Percentiles rank a stretch among this genome's conserved stretches.
These are phyloP conservation scores for Adiantum capillusveneris DNA, from an alignment of 75 land plant genomes.

Conservation along the genomic window DNA sequence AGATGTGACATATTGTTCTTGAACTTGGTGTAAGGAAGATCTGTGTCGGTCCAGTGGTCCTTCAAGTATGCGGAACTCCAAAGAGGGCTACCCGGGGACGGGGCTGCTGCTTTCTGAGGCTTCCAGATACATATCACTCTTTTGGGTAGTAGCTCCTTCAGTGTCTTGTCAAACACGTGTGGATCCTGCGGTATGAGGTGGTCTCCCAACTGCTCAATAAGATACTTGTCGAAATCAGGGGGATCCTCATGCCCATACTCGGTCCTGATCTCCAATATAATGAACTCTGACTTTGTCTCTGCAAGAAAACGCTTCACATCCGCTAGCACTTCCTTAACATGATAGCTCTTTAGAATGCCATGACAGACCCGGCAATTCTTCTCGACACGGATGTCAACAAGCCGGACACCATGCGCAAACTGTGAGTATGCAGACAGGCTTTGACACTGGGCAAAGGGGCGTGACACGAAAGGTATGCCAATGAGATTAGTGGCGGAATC, in stretches of 20 bases:
- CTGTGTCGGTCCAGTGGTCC: slow-evolving; percentile 39
- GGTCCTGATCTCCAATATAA: slow-evolving; percentile 35
- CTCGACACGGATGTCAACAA: slow-evolving; percentile 30
- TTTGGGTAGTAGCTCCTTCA: slow-evolving; percentile 25
- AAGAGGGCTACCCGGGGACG: slow-evolving; percentile 15
- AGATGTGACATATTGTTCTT: slow-evolving; percentile 21
- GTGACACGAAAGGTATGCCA: slow-evolving; percentile 17
- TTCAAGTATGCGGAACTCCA: slow-evolving; percentile 24
- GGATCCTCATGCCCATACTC: slow-evolving; percentile 31
- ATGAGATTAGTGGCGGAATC: slow-evolving; percentile 37
- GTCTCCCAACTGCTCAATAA: slow-evolving; percentile 25
- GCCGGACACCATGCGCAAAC: slow-evolving; percentile 19
- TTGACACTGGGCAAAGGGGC: slow-evolving; percentile 40
- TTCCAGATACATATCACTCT: slow-evolving; percentile 34
- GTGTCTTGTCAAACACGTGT: slow-evolving; percentile 9
- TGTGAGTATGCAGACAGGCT: slow-evolving; percentile 25
- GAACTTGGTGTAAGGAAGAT: slow-evolving; percentile 35
- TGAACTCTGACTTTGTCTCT: slow-evolving; percentile 29
- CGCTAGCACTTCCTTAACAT: slow-evolving; percentile 15
- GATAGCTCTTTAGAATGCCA: slow-evolving; percentile 20
- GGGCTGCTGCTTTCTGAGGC: slow-evolving; percentile 8
- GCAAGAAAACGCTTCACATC: slow-evolving; percentile 19
- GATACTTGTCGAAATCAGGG: slow-evolving; percentile 16
- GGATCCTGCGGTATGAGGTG: slow-evolving; percentile 14
- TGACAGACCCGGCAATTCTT: slow-evolving; percentile 20